A percentile compares a stretch with the other conserved stretches of the same genome.
phyloP scores from a whole-genome alignment of 441 rosid genomes.

The Sinapis alba region DNA sequence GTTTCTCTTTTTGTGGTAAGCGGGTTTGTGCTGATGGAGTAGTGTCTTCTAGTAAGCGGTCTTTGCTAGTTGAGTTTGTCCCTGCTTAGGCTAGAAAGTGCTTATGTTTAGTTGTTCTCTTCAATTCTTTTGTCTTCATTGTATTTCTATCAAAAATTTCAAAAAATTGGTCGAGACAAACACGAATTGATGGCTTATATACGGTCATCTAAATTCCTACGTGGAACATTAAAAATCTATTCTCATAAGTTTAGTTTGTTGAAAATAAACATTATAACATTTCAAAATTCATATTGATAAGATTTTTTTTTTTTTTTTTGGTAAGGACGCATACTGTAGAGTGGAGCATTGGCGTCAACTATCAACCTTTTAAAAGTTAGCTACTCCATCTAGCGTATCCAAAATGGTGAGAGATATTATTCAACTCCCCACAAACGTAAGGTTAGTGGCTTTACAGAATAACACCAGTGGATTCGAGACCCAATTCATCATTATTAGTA shows the following conservation, averaged over 20 bases:
- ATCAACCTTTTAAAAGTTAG: constrained; percentile 16
- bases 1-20: not conserved
- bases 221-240: not conserved
- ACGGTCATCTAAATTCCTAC: not conserved
- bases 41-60: no score
- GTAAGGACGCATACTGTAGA: not conserved
- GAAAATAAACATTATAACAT: not conserved
- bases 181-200: not conserved
- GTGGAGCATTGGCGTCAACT: constrained; percentile 21
- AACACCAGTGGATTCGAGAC: constrained; percentile 3
- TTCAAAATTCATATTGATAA: not conserved
- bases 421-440: constrained; percentile 16
- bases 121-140: no score
- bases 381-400: constrained; percentile 12
- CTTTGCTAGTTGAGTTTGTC: no score
- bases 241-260: not conserved
- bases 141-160: no score
- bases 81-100: no score
- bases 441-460: constrained; percentile 16
- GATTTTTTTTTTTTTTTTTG: not conserved
- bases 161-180: not conserved
- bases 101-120: no score
- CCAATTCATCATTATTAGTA: constrained; percentile 24
- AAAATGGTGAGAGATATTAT: constrained; percentile 20
- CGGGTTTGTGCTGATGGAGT: not conserved